A percentile compares a stretch with the other conserved stretches of the same genome.
Evolutionary conservation across 1,284 basidiomycete species (phyloP).

Genomic region (Violaceomyces palustris): DNA sequence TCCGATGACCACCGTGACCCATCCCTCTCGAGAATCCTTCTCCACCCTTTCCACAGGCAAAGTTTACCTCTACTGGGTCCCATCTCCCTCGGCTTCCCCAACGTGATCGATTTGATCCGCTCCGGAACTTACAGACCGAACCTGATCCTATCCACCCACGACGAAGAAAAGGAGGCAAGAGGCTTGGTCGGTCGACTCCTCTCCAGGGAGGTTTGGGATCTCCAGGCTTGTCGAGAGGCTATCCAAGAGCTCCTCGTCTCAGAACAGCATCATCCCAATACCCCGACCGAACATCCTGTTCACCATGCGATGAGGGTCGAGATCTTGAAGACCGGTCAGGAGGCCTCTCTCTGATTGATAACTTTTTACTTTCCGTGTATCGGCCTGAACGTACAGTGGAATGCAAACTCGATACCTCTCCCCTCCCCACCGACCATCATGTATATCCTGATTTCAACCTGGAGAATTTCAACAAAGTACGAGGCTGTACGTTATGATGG

Average conservation of each 20-base stretch:
- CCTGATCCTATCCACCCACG: slow-evolving; percentile 15
- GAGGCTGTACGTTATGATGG: too few relatives aligned
- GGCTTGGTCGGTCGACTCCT: slow-evolving; percentile 16
- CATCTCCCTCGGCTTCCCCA: slow-evolving; percentile 18
- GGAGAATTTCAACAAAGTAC: too few relatives aligned
- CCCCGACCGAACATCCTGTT: slow-evolving; percentile 1
- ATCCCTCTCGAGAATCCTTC: slow-evolving; percentile 2
- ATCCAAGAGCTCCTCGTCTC: slow-evolving; percentile 1
- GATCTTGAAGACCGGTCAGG: too few relatives aligned
- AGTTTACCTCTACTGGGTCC: slow-evolving; percentile 16
- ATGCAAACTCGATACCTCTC: too few relatives aligned
- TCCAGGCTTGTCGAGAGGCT: slow-evolving; percentile 1
- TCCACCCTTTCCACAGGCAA: slow-evolving; percentile 28
- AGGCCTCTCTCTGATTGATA: too few relatives aligned
- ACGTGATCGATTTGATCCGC: slow-evolving; percentile 10
- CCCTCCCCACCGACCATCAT: too few relatives aligned
- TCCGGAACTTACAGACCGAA: slow-evolving; percentile 6
- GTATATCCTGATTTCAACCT: too few relatives aligned
- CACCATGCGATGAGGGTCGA: too few relatives aligned
- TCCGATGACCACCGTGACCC: not conserved
- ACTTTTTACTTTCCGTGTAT: too few relatives aligned
- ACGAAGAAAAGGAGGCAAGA: slow-evolving; percentile 17
- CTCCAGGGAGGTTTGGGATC: not conserved
- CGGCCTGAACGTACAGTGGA: too few relatives aligned
- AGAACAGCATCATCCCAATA: not conserved